Conservation (phyloP, 345 rosid genomes). For the Pistacia integerrima region DNA sequence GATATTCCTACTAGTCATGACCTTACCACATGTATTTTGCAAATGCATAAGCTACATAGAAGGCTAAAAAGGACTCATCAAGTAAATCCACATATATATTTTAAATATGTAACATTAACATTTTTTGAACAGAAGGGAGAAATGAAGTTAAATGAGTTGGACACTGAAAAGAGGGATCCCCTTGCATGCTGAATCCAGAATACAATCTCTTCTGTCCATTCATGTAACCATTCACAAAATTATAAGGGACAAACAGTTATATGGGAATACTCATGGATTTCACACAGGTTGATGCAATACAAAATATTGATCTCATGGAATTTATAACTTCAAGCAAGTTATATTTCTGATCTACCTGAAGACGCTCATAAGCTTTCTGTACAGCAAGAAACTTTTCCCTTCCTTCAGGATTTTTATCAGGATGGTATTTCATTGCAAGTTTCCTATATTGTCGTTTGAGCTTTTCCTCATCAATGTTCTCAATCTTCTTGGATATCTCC, state of each 20-base stretch:
- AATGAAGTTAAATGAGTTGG: not conserved
- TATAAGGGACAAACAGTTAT: not conserved
- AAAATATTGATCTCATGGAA: not conserved
- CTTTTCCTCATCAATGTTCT: constrained; percentile 98
- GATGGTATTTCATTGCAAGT: constrained; percentile 99
- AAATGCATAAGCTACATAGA: constrained; percentile 13
- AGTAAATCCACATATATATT: not conserved
- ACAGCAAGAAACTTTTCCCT: constrained; percentile 98
- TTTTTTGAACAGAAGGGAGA: not conserved
- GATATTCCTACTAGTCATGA: not conserved
- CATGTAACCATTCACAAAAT: not conserved
- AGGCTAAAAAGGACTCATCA: not conserved
- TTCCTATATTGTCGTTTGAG: constrained; percentile 99
- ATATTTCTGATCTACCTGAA: constrained; percentile 62
- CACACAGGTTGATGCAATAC: not conserved
- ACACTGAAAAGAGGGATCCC: not conserved
- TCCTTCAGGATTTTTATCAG: constrained; percentile 99
- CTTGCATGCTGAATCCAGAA: not conserved
- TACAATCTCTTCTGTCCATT: not conserved
- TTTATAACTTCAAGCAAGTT: constrained; percentile 15
- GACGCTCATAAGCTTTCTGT: constrained; percentile 97
- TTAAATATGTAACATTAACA: not conserved
- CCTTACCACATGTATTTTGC: not conserved
- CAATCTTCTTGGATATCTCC: constrained; percentile 77
- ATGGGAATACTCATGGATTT: not conserved